These are phyloP conservation scores for Arthrobotrys sinensis DNA, from an alignment of 2,329 filamentous ascomycete genomes.

Conservation along the genomic window DNA sequence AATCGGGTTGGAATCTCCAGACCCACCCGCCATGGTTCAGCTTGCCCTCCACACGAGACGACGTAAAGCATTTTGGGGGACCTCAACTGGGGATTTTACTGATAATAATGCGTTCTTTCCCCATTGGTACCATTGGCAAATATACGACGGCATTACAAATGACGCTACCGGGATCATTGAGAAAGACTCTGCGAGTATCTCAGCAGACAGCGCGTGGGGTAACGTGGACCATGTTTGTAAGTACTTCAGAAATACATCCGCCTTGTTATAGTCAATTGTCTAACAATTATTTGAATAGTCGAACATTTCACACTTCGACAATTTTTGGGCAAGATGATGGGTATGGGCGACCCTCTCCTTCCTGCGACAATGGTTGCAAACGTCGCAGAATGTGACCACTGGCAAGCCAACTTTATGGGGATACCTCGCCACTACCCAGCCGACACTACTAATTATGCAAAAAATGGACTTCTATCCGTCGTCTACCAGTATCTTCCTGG, in stretches of 20 bases:
- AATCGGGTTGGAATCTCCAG: conserved; percentile 7
- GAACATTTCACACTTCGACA: conserved; percentile 20
- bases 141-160: conserved; percentile 23
- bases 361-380: conserved; percentile 13
- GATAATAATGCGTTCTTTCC: conserved; percentile 19
- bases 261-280: background rate
- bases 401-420: conserved; percentile 18
- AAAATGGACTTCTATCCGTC: conserved; percentile 7
- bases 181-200: background rate
- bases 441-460: background rate
- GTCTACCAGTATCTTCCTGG: conserved; percentile 28
- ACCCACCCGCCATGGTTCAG: background rate
- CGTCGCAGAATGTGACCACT: conserved; percentile 6
- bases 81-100: background rate
- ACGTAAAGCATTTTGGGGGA: conserved; percentile 27
- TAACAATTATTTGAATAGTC: background rate
- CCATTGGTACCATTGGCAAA: conserved; percentile 29
- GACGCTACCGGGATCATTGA: background rate
- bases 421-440: conserved; percentile 2
- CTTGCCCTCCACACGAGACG: conserved; percentile 1
- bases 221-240: conserved; percentile 28
- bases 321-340: conserved; percentile 32
- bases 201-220: conserved; percentile 2
- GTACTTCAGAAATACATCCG: background rate
- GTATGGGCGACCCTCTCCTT: conserved; percentile 18